phyloP scores from a whole-genome alignment of 2,329 filamentous ascomycete genomes.

The Emmonsia crescens region DNA sequence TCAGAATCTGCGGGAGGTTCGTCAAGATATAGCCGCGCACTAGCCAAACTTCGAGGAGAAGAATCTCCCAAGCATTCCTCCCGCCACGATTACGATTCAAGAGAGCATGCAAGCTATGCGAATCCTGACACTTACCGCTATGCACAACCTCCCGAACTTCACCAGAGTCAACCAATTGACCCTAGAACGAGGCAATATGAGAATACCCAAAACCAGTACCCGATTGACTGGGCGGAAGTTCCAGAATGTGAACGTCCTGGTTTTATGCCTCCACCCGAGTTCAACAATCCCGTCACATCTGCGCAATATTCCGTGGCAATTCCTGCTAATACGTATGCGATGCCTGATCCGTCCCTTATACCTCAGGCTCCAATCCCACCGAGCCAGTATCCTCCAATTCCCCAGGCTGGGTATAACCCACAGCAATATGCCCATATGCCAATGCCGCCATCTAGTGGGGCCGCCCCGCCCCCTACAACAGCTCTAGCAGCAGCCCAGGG shows the following conservation, averaged over 20 bases:
- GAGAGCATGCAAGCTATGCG: conserved; percentile 26
- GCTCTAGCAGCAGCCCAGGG: conserved; percentile 10
- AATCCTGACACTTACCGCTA: conserved; percentile 23
- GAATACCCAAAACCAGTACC: conserved; percentile 9
- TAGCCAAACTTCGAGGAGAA: conserved; percentile 5
- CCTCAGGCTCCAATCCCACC: not conserved
- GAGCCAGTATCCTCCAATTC: not conserved
- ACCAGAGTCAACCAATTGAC: conserved; percentile 13
- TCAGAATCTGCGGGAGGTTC: conserved; percentile 5
- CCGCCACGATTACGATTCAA: conserved; percentile 7
- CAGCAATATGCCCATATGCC: conserved; percentile 1
- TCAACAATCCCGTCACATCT: not conserved
- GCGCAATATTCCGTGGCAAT: not conserved
- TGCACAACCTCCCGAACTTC: conserved; percentile 19
- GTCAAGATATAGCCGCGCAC: conserved; percentile 9
- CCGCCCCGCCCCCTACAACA: conserved; percentile 22
- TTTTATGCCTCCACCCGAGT: conserved; percentile 28
- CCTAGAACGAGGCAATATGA: conserved; percentile 11
- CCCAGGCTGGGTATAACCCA: not conserved
- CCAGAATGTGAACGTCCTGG: conserved; percentile 32
- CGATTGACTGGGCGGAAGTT: conserved; percentile 27
- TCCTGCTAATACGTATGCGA: conserved; percentile 3
- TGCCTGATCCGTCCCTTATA: conserved; percentile 1
- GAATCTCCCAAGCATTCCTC: not conserved
- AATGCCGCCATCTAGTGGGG: conserved; percentile 5